Evolutionary conservation across 1,139 yeast genomes (phyloP).

Genomic region (Suhomyces atakaporum): DNA sequence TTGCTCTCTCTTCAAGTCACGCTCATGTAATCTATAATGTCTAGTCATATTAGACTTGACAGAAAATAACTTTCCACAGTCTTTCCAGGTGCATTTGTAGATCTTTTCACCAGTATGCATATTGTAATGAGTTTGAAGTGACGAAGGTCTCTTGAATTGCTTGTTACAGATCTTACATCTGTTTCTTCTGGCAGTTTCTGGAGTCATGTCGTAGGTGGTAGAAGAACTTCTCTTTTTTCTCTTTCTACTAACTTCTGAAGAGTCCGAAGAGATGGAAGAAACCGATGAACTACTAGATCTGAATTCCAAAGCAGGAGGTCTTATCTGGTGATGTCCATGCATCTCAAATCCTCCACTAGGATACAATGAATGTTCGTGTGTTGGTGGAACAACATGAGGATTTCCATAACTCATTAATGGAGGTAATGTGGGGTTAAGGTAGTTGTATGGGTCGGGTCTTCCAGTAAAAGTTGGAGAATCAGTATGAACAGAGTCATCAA

Average conservation of each 20-base stretch:
- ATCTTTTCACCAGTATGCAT: slow-evolving; percentile 90
- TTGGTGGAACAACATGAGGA: slow-evolving; percentile 1
- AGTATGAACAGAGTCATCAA: background rate
- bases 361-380: background rate
- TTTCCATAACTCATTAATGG: slow-evolving; percentile 7
- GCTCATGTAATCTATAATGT: slow-evolving; percentile 66
- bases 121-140: slow-evolving; percentile 76
- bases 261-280: slow-evolving; percentile 3
- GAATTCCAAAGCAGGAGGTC: slow-evolving; percentile 2
- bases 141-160: slow-evolving; percentile 78
- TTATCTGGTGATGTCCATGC: background rate
- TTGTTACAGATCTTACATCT: slow-evolving; percentile 72
- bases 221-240: slow-evolving; percentile 20
- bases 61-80: slow-evolving; percentile 71
- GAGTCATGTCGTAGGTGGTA: slow-evolving; percentile 32
- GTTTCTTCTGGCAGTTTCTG: slow-evolving; percentile 38
- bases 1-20: slow-evolving; percentile 25
- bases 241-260: slow-evolving; percentile 2
- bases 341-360: background rate
- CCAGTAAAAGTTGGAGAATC: slow-evolving; percentile 1
- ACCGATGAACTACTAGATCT: slow-evolving; percentile 4
- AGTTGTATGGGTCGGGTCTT: slow-evolving; percentile 9
- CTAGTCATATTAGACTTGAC: slow-evolving; percentile 82
- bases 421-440: slow-evolving; percentile 8
- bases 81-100: slow-evolving; percentile 62